A percentile compares a stretch with the other conserved stretches of the same genome.
Conservation (phyloP, 441 rosid genomes). For the Pelargonium fulgidum region DNA sequence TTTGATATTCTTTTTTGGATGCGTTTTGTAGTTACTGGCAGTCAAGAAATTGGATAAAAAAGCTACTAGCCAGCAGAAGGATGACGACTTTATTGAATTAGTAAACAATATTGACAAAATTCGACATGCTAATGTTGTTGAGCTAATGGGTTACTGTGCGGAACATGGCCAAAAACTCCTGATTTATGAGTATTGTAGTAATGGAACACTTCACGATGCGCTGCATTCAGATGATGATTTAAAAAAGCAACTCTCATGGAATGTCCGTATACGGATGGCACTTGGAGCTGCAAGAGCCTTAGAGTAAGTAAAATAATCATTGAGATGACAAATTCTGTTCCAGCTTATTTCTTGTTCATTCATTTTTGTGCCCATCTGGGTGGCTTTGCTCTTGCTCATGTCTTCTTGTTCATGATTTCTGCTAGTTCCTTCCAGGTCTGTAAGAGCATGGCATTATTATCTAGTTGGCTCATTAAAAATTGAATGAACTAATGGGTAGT, state of each 20-base stretch:
- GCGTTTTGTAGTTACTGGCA: slow-evolving; percentile 54
- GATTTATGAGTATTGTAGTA: slow-evolving; percentile 73
- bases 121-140: slow-evolving; percentile 75
- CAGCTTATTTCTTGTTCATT: neutral
- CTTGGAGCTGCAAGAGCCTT: slow-evolving; percentile 94
- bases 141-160: slow-evolving; percentile 87
- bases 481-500: too few species aligned
- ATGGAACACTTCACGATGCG: slow-evolving; percentile 72
- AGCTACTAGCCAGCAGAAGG: slow-evolving; percentile 57
- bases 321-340: neutral
- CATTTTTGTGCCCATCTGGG: neutral
- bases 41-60: slow-evolving; percentile 84
- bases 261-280: slow-evolving; percentile 65
- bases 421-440: neutral
- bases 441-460: neutral
- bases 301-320: slow-evolving; percentile 53
- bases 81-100: slow-evolving; percentile 68
- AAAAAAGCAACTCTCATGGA: slow-evolving; percentile 64
- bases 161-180: slow-evolving; percentile 90
- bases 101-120: slow-evolving; percentile 69
- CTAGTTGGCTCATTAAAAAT: too few species aligned
- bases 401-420: too few species aligned
- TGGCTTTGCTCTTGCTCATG: neutral
- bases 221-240: slow-evolving; percentile 75
- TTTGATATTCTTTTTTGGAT: slow-evolving; percentile 18